Conservation (phyloP, 192 early-diverging fungal genomes). For the Thoreauomyces humboldtii region DNA sequence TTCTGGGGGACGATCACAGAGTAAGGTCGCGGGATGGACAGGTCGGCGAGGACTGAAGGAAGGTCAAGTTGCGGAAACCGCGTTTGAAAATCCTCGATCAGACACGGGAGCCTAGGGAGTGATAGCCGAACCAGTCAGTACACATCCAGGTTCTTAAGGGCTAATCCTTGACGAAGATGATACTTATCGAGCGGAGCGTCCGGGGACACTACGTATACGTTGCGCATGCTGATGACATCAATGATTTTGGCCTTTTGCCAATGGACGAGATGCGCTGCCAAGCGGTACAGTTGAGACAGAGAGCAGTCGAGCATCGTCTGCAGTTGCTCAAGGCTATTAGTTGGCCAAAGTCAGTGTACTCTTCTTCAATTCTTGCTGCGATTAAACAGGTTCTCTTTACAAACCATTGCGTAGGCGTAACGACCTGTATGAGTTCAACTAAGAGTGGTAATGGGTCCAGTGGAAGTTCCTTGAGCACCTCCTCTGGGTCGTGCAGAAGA, state of each 20-base stretch:
- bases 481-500: conserved; percentile 79
- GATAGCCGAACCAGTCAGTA: conserved; percentile 14
- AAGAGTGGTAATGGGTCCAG: conserved; percentile 81
- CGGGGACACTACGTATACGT: conserved; percentile 78
- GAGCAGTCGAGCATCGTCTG: conserved; percentile 85
- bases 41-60: conserved; percentile 51
- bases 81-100: conserved; percentile 55
- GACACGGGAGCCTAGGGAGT: conserved; percentile 9
- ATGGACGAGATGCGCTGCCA: conserved; percentile 88
- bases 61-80: conserved; percentile 60
- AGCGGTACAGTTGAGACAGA: conserved; percentile 85
- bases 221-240: conserved; percentile 69
- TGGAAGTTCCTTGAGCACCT: conserved; percentile 74
- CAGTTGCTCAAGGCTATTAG: conserved; percentile 68
- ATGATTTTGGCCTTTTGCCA: conserved; percentile 93
- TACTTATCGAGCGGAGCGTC: conserved; percentile 47
- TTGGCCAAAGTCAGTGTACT: too few species aligned
- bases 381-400: background rate
- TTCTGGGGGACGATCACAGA: conserved; percentile 55
- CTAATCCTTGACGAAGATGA: background rate
- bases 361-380: too few species aligned
- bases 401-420: conserved; percentile 77
- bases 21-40: conserved; percentile 59
- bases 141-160: conserved; percentile 6
- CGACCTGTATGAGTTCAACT: conserved; percentile 83